Percentiles rank a stretch among this genome's conserved stretches.
phyloP scores from a whole-genome alignment of 768 basidiomycete species.

The Suillus sp. region DNA sequence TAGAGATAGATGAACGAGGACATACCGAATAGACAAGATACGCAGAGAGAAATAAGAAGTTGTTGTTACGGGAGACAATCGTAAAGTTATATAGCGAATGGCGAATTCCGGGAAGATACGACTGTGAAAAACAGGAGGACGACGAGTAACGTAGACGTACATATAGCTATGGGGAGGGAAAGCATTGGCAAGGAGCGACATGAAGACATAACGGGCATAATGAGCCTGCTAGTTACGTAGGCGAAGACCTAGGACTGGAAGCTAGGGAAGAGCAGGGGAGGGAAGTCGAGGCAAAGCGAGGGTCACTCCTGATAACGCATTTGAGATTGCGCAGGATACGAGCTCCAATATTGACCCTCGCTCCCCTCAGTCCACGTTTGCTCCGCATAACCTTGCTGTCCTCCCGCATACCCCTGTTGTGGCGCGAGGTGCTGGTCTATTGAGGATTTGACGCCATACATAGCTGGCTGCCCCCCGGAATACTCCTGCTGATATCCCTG shows the following conservation, averaged over 20 bases:
- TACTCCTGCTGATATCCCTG: not conserved
- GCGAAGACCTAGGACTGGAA: not conserved
- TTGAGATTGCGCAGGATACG: constrained; percentile 3
- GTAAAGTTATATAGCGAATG: not conserved
- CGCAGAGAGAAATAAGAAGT: not conserved
- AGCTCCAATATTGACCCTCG: constrained; percentile 1
- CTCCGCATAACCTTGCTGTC: not conserved
- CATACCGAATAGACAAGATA: constrained; percentile 3
- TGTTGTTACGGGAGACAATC: not conserved
- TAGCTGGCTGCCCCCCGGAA: not conserved
- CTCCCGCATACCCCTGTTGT: not conserved
- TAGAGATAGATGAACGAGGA: not conserved
- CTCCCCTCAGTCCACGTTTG: constrained; percentile 1
- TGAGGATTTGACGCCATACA: not conserved
- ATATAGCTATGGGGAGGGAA: not conserved
- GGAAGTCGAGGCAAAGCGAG: not conserved
- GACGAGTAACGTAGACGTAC: constrained; percentile 7
- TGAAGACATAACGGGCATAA: constrained; percentile 1
- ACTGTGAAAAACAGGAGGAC: not conserved
- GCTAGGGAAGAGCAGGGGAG: not conserved
- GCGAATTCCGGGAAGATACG: constrained; percentile 1
- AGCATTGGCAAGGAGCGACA: not conserved
- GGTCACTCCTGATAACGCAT: constrained; percentile 1
- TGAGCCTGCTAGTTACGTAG: not conserved
- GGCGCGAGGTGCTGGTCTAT: not conserved